Conservation (phyloP, 768 basidiomycete genomes). For the Collybia nuda region DNA sequence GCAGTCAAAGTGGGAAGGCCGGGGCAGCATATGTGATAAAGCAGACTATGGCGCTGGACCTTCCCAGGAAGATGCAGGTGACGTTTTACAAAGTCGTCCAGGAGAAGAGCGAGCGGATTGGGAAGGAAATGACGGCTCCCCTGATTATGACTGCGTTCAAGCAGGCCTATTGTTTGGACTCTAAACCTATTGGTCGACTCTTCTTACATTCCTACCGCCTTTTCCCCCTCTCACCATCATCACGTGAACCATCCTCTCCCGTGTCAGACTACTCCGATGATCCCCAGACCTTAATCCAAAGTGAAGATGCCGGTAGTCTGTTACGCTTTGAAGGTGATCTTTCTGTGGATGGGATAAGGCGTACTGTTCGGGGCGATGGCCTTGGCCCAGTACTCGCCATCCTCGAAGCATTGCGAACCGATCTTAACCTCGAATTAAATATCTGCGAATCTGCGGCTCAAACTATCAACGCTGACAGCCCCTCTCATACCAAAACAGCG, state of each 20-base stretch:
- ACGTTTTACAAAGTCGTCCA: slow-evolving; percentile 81
- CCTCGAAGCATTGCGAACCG: slow-evolving; percentile 64
- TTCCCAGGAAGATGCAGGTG: slow-evolving; percentile 81
- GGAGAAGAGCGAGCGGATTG: slow-evolving; percentile 67
- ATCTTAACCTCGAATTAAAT: slow-evolving; percentile 63
- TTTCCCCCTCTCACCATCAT: slow-evolving; percentile 40
- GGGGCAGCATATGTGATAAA: slow-evolving; percentile 84
- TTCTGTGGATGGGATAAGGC: slow-evolving; percentile 61
- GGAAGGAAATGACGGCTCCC: slow-evolving; percentile 76
- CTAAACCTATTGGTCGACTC: slow-evolving; percentile 64
- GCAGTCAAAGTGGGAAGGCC: slow-evolving; percentile 86
- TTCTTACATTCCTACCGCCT: slow-evolving; percentile 64
- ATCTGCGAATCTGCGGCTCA: slow-evolving; percentile 77
- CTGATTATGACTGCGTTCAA: slow-evolving; percentile 77
- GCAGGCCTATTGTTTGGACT: slow-evolving; percentile 60
- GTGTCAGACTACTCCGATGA: slow-evolving; percentile 43
- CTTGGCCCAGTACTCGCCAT: slow-evolving; percentile 79
- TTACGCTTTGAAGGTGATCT: slow-evolving; percentile 69
- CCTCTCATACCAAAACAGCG: slow-evolving; percentile 50
- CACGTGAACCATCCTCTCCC: slow-evolving; percentile 26
- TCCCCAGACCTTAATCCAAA: slow-evolving; percentile 30
- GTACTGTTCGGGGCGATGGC: slow-evolving; percentile 72
- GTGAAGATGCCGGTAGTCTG: slow-evolving; percentile 6
- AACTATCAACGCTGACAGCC: slow-evolving; percentile 37
- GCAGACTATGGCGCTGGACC: slow-evolving; percentile 69